Evolutionary conservation across 768 basidiomycete species (phyloP), one percentile per base, ranked within the genome.

Genomic region (Tylopilus felleus): DNA sequence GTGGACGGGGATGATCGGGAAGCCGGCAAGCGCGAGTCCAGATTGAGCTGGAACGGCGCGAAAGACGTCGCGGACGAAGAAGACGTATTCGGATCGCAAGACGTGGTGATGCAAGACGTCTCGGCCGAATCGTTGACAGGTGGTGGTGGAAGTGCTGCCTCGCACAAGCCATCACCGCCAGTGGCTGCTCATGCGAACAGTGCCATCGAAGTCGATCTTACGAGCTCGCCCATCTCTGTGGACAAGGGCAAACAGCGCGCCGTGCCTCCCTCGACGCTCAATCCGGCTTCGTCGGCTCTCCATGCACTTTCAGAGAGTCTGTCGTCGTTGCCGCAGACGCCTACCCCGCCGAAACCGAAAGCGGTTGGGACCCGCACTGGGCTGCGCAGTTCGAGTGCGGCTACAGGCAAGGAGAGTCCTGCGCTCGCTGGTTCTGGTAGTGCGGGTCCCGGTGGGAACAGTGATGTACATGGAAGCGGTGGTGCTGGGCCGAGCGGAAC

Each of bases 231-330:
- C 0, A 49, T 41, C 17, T 59, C 63, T 5, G 50, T 17, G 4
- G 63, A 63, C 50, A 67, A 63, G 42, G 65, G 58, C 5, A 64
- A 65, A 36, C 63, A 69, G 27, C 63, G 57, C 5, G 58, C 48
- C 0, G 27, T 42, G 23, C 21, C 48, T 39, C 43, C 55, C 21
- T 68, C 63, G 39, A 57, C 54, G 17, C 67, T 68, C 19, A 67
- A 61, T n/a, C 63, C 55, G 17, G 68, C 58, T 23, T 70, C 71
- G 27, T 63, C 66, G 64, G 82, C 83, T 0, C 80, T 80, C 22
- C 80, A 83, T 51, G 76, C 80, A 5, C 77, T 88, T 31, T 80
- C 85, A 4, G 80, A 83, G 62, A 88, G 86, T 6, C 63, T 88
- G 31, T 79, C 74, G n/a, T 70, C 73, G 4, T 61, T 82, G 28